Evolutionary conservation across 2,329 filamentous ascomycete species (phyloP).

Genomic region (Hypoxylon sp.): DNA sequence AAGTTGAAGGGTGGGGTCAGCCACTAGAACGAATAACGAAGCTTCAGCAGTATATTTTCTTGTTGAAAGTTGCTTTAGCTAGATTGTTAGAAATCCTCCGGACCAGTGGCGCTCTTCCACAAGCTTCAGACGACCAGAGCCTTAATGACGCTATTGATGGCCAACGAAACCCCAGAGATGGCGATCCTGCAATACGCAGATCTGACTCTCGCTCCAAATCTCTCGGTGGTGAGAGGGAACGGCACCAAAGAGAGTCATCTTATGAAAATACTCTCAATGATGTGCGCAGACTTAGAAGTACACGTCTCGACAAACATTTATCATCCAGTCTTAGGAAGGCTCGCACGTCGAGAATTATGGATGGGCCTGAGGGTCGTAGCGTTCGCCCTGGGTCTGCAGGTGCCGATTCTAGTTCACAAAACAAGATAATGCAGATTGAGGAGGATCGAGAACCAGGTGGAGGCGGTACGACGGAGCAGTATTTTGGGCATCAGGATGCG

Average conservation of each 20-base stretch:
- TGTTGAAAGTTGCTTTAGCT: conserved; percentile 91
- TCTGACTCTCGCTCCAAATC: conserved; percentile 82
- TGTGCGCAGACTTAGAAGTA: conserved; percentile 91
- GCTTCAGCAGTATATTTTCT: conserved; percentile 93
- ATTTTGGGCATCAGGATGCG: conserved; percentile 91
- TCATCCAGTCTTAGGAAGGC: conserved; percentile 94
- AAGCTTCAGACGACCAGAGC: conserved; percentile 80
- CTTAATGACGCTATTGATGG: conserved; percentile 74
- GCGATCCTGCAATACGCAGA: conserved; percentile 68
- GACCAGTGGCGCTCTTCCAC: conserved; percentile 84
- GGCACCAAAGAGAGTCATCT: conserved; percentile 77
- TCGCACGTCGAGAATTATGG: conserved; percentile 91
- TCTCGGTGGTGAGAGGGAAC: conserved; percentile 74
- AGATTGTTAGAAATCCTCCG: conserved; percentile 89
- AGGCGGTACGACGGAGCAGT: conserved; percentile 81
- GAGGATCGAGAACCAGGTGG: conserved; percentile 81
- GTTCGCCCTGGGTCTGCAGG: conserved; percentile 81
- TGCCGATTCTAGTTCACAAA: conserved; percentile 66
- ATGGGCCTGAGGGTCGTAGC: conserved; percentile 80
- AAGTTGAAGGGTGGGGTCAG: conserved; percentile 66
- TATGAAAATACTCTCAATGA: conserved; percentile 98
- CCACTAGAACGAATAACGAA: conserved; percentile 83
- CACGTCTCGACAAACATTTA: conserved; percentile 91
- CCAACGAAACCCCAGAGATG: conserved; percentile 63
- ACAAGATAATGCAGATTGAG: conserved; percentile 78